Percentiles rank a stretch among this genome's conserved stretches.
phyloP scores from a whole-genome alignment of 176 grass and related monocot genomes.

The Carex pumila region DNA sequence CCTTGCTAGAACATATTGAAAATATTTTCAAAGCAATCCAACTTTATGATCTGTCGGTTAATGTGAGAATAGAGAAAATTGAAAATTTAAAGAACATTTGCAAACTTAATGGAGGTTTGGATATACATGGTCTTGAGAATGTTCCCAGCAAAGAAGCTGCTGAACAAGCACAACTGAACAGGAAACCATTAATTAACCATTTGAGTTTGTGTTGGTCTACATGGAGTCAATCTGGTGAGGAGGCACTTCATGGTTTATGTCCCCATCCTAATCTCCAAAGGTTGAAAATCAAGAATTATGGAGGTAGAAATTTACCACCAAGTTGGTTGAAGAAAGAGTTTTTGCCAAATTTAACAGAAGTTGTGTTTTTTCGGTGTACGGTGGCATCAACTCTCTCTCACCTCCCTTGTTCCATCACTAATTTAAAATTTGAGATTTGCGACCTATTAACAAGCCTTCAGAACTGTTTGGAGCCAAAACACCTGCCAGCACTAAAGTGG shows the following conservation, averaged over 20 bases:
- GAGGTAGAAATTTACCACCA: background rate
- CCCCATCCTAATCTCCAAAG: constrained; percentile 8
- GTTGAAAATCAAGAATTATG: background rate
- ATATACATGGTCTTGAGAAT: background rate
- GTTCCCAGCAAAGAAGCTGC: background rate
- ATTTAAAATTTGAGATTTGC: background rate
- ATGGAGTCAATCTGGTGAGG: background rate
- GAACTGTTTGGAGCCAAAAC: background rate
- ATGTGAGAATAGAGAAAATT: background rate
- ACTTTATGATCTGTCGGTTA: background rate
- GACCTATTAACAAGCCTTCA: background rate
- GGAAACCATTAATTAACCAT: background rate
- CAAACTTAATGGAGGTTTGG: background rate
- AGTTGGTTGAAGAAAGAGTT: background rate
- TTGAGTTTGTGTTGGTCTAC: background rate
- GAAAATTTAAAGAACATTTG: background rate
- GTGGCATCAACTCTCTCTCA: background rate
- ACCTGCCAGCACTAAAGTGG: background rate
- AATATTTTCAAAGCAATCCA: background rate
- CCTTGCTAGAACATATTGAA: too few species aligned
- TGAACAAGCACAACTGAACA: background rate
- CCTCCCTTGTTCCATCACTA: background rate
- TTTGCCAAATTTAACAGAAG: background rate
- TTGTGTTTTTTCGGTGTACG: background rate
- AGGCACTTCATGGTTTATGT: constrained; percentile 9